A percentile compares a stretch with the other conserved stretches of the same genome.
These are phyloP conservation scores for Russula emetica DNA, from an alignment of 768 basidiomycete species.

Conservation along the genomic window DNA sequence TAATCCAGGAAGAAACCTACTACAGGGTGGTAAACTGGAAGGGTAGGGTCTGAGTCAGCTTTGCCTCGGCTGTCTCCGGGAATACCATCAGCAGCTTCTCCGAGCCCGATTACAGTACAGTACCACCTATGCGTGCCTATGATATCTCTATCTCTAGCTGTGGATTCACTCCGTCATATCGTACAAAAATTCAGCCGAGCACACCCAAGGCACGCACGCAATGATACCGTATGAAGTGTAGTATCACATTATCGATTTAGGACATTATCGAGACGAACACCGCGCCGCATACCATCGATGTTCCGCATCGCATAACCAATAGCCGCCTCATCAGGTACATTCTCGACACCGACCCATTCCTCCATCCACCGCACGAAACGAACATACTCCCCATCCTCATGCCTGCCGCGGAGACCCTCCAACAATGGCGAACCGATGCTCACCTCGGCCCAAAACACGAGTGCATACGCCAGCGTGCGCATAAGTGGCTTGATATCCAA, in stretches of 20 bases:
- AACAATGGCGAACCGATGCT: conserved; percentile 57
- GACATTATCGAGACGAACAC: conserved; percentile 27
- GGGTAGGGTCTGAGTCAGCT: too few relatives aligned
- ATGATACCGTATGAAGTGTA: not conserved
- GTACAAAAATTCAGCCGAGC: not conserved
- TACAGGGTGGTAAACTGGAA: too few relatives aligned
- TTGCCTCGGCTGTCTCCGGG: too few relatives aligned
- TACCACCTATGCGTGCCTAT: too few relatives aligned
- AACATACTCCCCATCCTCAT: conserved; percentile 23
- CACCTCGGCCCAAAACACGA: conserved; percentile 72
- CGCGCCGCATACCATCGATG: conserved; percentile 38
- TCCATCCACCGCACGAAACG: conserved; percentile 32
- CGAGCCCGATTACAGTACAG: too few relatives aligned
- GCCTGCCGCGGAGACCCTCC: conserved; percentile 34
- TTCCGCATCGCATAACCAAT: conserved; percentile 20
- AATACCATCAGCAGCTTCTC: too few relatives aligned
- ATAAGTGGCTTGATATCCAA: conserved; percentile 50
- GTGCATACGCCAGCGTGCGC: conserved; percentile 53
- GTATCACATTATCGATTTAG: not conserved
- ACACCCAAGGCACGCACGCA: too few relatives aligned
- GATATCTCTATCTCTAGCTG: not conserved
- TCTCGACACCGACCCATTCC: conserved; percentile 31
- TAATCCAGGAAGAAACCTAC: too few relatives aligned
- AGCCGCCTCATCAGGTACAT: conserved; percentile 31
- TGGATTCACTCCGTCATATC: not conserved